Conservation (phyloP, 2,329 filamentous ascomycete genomes). For the Ceratocystis albifundus region DNA sequence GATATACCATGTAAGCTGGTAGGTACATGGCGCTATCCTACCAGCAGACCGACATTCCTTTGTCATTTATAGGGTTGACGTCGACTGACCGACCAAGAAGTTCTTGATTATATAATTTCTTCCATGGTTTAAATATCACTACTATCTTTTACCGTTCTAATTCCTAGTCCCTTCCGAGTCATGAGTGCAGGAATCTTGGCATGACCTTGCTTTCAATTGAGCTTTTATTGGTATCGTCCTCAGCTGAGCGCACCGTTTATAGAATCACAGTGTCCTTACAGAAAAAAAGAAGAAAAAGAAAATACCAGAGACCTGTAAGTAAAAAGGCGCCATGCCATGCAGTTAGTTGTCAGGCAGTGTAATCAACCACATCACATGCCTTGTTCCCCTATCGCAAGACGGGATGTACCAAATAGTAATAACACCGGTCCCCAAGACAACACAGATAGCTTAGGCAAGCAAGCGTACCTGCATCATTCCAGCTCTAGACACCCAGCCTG, state of each 20-base stretch:
- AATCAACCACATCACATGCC: no score
- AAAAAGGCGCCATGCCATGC: no score
- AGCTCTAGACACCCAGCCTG: not conserved
- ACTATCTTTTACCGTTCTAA: not conserved
- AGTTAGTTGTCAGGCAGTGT: no score
- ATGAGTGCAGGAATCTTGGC: not conserved
- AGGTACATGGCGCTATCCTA: not conserved
- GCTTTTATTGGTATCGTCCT: not conserved
- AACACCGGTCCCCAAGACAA: no score
- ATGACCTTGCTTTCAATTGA: not conserved
- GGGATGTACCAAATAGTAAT: no score
- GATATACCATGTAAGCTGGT: not conserved
- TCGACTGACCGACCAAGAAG: not conserved
- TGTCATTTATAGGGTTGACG: not conserved
- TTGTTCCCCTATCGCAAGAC: no score
- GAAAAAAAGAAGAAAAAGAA: not conserved
- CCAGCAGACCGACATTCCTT: not conserved
- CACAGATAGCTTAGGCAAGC: no score
- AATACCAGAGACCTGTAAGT: no score
- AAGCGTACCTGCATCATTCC: not conserved
- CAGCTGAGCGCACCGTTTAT: not conserved
- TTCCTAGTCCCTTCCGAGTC: not conserved
- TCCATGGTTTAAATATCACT: constrained; percentile 6
- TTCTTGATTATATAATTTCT: not conserved
- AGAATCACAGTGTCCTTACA: not conserved